Conservation (phyloP, 1,284 basidiomycete genomes). For the Cryptococcus hybrid region DNA sequence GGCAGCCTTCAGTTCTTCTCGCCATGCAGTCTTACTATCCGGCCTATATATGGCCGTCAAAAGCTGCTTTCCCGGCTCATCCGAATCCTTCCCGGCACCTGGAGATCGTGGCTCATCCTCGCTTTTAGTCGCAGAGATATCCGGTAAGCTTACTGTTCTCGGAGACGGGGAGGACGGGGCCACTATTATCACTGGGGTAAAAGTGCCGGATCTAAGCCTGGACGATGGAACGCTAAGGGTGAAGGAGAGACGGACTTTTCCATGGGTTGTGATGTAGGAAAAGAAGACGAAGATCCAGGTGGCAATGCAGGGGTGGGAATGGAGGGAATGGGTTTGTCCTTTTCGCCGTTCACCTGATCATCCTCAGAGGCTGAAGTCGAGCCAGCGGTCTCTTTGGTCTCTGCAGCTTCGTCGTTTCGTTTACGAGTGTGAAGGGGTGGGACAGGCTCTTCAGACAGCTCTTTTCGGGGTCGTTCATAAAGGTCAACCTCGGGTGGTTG, state of each 20-base stretch:
- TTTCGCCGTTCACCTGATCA: neutral
- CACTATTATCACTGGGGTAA: neutral
- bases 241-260: constrained; percentile 1
- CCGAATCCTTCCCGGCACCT: neutral
- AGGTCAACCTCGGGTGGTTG: constrained; percentile 8
- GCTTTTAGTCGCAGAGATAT: constrained; percentile 6
- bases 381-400: neutral
- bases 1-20: constrained; percentile 57
- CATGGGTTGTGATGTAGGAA: neutral
- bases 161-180: constrained; percentile 38
- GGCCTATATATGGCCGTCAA: constrained; percentile 83
- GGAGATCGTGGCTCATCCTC: neutral
- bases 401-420: neutral
- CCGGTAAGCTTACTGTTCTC: constrained; percentile 22
- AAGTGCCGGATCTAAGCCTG: neutral
- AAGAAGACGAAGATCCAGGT: neutral
- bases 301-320: neutral
- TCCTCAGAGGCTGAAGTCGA: too few relatives aligned
- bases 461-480: constrained; percentile 40
- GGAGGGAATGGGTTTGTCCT: neutral
- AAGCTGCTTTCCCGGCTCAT: constrained; percentile 53
- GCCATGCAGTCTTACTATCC: constrained; percentile 78
- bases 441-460: constrained; percentile 34
- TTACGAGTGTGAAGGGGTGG: constrained; percentile 5
- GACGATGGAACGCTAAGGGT: neutral